Conservation (phyloP, 2,329 filamentous ascomycete species). For the Mycosphaerella arachidis region DNA sequence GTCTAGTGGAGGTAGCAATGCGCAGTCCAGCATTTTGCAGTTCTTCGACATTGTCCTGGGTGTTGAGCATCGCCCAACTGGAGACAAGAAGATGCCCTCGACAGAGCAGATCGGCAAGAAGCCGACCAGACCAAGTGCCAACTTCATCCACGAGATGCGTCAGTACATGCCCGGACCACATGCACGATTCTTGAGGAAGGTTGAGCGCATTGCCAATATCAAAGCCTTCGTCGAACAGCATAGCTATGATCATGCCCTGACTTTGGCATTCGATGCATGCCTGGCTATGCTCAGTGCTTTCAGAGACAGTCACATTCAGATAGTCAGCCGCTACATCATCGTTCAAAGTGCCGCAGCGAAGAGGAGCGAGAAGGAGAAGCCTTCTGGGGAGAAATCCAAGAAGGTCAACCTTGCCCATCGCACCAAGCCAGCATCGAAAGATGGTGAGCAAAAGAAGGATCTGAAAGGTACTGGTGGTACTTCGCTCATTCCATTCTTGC, state of each 20-base stretch:
- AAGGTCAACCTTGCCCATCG: constrained; percentile 35
- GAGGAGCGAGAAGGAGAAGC: constrained; percentile 28
- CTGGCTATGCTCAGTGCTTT: constrained; percentile 72
- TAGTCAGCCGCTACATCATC: constrained; percentile 94
- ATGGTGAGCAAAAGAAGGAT: constrained; percentile 50
- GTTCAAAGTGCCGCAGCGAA: constrained; percentile 71
- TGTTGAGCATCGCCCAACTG: constrained; percentile 85
- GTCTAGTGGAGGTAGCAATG: constrained; percentile 91
- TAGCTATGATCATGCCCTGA: constrained; percentile 59
- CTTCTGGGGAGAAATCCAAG: constrained; percentile 38
- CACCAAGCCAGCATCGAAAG: constrained; percentile 22
- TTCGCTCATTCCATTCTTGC: constrained; percentile 88
- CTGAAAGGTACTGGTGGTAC: constrained; percentile 90
- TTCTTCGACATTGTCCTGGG: constrained; percentile 94
- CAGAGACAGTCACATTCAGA: constrained; percentile 91
- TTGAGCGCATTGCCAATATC: constrained; percentile 77
- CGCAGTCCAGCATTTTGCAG: constrained; percentile 92
- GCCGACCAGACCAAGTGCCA: constrained; percentile 46
- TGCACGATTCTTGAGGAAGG: constrained; percentile 79
- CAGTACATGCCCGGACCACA: constrained; percentile 94
- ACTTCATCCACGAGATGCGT: constrained; percentile 96
- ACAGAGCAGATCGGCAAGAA: constrained; percentile 46
- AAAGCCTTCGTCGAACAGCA: constrained; percentile 70
- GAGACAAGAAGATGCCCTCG: constrained; percentile 52
- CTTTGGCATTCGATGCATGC: constrained; percentile 84